These are phyloP conservation scores for Datisca glomerata DNA, from an alignment of 306 rosid species.

Conservation along the genomic window DNA sequence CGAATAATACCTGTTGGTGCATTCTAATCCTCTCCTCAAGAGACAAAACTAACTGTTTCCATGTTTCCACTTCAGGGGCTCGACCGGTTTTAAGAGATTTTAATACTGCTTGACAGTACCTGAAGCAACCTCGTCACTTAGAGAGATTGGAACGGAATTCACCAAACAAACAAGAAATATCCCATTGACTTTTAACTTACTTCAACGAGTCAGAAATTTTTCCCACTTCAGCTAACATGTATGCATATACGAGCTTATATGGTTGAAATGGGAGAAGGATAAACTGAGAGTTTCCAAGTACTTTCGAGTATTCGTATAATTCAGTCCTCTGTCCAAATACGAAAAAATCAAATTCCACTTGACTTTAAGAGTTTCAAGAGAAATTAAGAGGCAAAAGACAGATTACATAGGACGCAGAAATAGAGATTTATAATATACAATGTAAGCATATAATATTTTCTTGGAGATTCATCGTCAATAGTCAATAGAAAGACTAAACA, in stretches of 20 bases:
- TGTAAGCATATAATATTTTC: no score
- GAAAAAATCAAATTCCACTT: slow-evolving; percentile 14
- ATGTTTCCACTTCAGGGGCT: slow-evolving; percentile 73
- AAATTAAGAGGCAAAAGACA: neutral
- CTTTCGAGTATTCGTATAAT: slow-evolving; percentile 80
- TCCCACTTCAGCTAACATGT: slow-evolving; percentile 95
- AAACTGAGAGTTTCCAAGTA: slow-evolving; percentile 93
- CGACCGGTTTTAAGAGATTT: slow-evolving; percentile 81
- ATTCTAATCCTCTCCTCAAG: slow-evolving; percentile 89
- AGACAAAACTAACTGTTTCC: slow-evolving; percentile 65
- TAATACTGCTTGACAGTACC: slow-evolving; percentile 80
- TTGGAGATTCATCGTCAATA: no score
- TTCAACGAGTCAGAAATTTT: slow-evolving; percentile 79
- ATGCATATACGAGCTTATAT: slow-evolving; percentile 81
- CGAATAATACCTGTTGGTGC: slow-evolving; percentile 64
- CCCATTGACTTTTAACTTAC: no score
- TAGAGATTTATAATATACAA: no score
- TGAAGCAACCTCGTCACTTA: slow-evolving; percentile 15
- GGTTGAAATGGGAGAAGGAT: slow-evolving; percentile 77
- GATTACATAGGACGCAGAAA: no score
- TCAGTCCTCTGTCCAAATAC: slow-evolving; percentile 73
- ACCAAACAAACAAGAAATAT: slow-evolving; percentile 4
- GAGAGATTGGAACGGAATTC: slow-evolving; percentile 5
- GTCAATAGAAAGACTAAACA: slow-evolving; percentile 1
- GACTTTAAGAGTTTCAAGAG: neutral